Evolutionary conservation across 768 basidiomycete genomes (phyloP).

Genomic region (Tylopilus balloui): DNA sequence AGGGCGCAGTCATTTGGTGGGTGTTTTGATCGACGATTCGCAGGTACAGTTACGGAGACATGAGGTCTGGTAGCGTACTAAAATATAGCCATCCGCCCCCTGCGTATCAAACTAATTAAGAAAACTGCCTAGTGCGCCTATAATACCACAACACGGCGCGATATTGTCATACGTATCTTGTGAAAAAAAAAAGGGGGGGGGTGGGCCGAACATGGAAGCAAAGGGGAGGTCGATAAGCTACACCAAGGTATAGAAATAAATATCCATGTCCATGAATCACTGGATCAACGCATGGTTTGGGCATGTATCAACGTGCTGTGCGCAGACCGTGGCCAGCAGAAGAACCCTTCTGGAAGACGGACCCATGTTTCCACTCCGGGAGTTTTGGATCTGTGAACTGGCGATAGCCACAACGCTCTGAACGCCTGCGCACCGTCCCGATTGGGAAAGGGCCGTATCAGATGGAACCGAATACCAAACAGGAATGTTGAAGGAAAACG

Average conservation of each 20-base stretch:
- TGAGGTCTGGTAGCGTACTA: neutral
- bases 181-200: neutral
- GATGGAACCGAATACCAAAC: conserved; percentile 2
- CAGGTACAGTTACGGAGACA: neutral
- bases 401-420: conserved; percentile 2
- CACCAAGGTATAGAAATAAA: conserved; percentile 10
- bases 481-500: neutral
- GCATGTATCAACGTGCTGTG: neutral
- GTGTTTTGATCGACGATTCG: neutral
- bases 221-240: conserved; percentile 14
- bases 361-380: neutral
- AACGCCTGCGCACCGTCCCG: conserved; percentile 1
- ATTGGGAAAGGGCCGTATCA: conserved; percentile 4
- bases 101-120: too few relatives aligned
- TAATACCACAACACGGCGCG: neutral
- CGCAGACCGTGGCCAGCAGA: neutral
- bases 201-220: neutral
- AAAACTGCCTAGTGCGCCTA: neutral
- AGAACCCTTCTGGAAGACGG: neutral
- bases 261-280: conserved; percentile 1
- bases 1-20: neutral
- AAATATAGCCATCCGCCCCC: too few relatives aligned
- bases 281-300: conserved; percentile 1
- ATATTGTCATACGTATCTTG: neutral
- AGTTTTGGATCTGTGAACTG: conserved; percentile 4